phyloP scores from a whole-genome alignment of 345 rosid species.

The Crucihimalaya himalaica region DNA sequence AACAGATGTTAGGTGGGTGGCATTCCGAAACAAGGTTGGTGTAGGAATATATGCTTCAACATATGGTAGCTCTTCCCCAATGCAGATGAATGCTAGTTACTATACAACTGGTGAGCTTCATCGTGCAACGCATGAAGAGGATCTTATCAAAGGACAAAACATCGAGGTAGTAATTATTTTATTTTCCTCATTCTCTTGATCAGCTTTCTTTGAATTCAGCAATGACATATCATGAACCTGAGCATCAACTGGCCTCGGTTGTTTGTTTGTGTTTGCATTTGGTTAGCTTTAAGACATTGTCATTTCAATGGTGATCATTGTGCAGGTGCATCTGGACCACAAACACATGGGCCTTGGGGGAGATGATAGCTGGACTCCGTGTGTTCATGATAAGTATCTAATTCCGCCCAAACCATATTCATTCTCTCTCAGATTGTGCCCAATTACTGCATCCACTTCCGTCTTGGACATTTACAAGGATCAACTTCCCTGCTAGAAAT shows the following conservation, averaged over 20 bases:
- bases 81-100: slow-evolving; percentile 96
- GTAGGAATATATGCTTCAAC: slow-evolving; percentile 80
- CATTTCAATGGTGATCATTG: background rate
- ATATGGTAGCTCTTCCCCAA: slow-evolving; percentile 72
- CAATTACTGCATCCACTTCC: slow-evolving; percentile 56
- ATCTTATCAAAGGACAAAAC: slow-evolving; percentile 62
- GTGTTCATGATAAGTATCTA: slow-evolving; percentile 74
- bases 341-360: slow-evolving; percentile 96
- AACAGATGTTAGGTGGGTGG: slow-evolving; percentile 95
- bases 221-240: background rate
- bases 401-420: slow-evolving; percentile 74
- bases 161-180: slow-evolving; percentile 60
- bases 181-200: slow-evolving; percentile 10
- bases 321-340: slow-evolving; percentile 95
- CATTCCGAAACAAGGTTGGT: slow-evolving; percentile 68
- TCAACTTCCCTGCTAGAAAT: slow-evolving; percentile 49
- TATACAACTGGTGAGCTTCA: slow-evolving; percentile 69
- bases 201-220: background rate
- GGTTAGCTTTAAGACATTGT: background rate
- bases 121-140: slow-evolving; percentile 71
- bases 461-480: slow-evolving; percentile 57
- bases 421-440: slow-evolving; percentile 66
- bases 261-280: background rate
- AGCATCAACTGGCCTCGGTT: background rate
- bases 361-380: slow-evolving; percentile 93